Conservation (phyloP, 495 filamentous ascomycete genomes). For the Xylaria cubensis region DNA sequence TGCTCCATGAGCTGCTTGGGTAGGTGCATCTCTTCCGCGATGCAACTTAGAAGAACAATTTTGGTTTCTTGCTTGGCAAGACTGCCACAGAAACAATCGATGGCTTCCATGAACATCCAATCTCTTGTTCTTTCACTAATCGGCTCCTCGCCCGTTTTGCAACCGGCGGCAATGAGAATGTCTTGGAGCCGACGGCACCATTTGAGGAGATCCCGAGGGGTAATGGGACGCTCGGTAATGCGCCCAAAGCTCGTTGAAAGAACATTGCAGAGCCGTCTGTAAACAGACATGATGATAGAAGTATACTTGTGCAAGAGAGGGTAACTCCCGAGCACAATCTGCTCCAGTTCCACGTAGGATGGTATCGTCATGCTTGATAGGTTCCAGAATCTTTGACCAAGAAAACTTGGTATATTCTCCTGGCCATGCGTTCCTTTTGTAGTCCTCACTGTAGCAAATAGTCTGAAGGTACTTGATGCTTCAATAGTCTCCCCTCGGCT, state of each 20-base stretch:
- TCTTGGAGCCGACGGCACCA: constrained; percentile 79
- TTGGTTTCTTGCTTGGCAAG: constrained; percentile 71
- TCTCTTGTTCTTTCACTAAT: constrained; percentile 75
- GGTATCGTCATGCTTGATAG: constrained; percentile 72
- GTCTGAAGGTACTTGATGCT: constrained; percentile 81
- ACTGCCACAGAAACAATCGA: constrained; percentile 86
- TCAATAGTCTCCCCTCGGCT: constrained; percentile 84
- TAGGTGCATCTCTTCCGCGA: constrained; percentile 85
- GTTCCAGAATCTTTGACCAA: constrained; percentile 85
- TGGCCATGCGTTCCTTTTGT: constrained; percentile 73
- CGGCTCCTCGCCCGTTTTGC: constrained; percentile 75
- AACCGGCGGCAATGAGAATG: constrained; percentile 62
- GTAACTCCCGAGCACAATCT: constrained; percentile 73
- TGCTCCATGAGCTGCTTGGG: constrained; percentile 77
- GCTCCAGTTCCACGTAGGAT: constrained; percentile 70
- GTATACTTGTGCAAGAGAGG: constrained; percentile 74
- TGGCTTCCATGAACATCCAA: constrained; percentile 86
- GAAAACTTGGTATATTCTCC: constrained; percentile 63
- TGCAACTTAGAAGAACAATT: constrained; percentile 64
- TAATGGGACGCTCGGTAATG: constrained; percentile 64
- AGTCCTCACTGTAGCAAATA: constrained; percentile 89
- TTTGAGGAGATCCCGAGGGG: constrained; percentile 85
- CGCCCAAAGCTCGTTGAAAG: constrained; percentile 62
- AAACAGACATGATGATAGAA: constrained; percentile 75
- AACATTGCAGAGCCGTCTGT: constrained; percentile 66